phyloP scores from a whole-genome alignment of 2,329 filamentous ascomycete species.

The Ramichloridium luteum region DNA sequence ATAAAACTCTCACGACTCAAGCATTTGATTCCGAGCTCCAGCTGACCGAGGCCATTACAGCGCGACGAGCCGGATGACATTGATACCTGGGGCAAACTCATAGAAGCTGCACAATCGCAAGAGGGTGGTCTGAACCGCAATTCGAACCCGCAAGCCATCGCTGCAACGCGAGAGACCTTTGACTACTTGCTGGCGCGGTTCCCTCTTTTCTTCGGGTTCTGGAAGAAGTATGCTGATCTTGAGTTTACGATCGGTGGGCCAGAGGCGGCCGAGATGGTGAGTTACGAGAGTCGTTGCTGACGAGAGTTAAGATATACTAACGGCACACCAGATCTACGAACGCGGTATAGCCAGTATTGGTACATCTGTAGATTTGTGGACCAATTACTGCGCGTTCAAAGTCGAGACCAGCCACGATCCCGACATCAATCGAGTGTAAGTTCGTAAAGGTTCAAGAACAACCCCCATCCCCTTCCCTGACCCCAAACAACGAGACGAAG shows the following conservation, averaged over 20 bases:
- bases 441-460: conserved; percentile 41
- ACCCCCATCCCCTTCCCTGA: conserved; percentile 47
- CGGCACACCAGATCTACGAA: conserved; percentile 63
- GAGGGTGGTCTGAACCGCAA: conserved; percentile 94
- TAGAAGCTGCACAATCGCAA: conserved; percentile 67
- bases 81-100: conserved; percentile 86
- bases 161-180: conserved; percentile 74
- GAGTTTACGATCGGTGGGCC: conserved; percentile 96
- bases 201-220: conserved; percentile 91
- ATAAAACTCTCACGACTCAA: too few relatives aligned
- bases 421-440: conserved; percentile 99
- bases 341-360: conserved; percentile 86
- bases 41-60: conserved; percentile 27
- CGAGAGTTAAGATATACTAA: conserved; percentile 20
- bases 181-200: conserved; percentile 91
- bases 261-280: conserved; percentile 91
- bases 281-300: conserved; percentile 15
- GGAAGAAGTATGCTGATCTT: conserved; percentile 98
- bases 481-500: conserved; percentile 15
- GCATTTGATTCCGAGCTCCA: not conserved
- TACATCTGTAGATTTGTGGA: conserved; percentile 92
- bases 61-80: conserved; percentile 73
- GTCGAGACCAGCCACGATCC: conserved; percentile 92
- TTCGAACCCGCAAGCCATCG: conserved; percentile 85
- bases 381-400: conserved; percentile 95